Evolutionary conservation across 495 filamentous ascomycete genomes (phyloP).

Genomic region (Neurospora sp.): DNA sequence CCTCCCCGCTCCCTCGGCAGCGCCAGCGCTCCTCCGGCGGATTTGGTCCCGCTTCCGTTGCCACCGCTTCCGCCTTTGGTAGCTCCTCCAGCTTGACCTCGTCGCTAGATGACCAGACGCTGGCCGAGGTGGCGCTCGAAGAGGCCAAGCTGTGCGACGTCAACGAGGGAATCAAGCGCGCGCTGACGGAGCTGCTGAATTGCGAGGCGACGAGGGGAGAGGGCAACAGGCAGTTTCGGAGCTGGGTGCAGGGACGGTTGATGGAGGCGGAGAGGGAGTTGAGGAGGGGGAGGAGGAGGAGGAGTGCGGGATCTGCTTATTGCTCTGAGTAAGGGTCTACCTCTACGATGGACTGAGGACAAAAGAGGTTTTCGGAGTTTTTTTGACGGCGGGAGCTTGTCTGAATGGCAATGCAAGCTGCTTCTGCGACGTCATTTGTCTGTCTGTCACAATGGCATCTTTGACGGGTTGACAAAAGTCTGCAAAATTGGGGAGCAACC

Average conservation of each 20-base stretch:
- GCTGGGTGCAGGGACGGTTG: conserved; percentile 52
- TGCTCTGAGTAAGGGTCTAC: background rate
- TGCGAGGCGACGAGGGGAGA: conserved; percentile 47
- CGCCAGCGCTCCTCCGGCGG: conserved; percentile 5
- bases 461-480: background rate
- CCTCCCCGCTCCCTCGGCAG: background rate
- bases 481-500: background rate
- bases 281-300: conserved; percentile 32
- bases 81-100: background rate
- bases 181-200: conserved; percentile 56
- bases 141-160: conserved; percentile 46
- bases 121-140: conserved; percentile 38
- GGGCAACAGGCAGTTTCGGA: conserved; percentile 35
- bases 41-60: conserved; percentile 1
- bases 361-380: no score
- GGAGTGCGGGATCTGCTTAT: conserved; percentile 16
- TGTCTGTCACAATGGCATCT: background rate
- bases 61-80: conserved; percentile 14
- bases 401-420: no score
- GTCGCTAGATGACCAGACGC: conserved; percentile 20
- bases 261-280: conserved; percentile 57
- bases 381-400: no score
- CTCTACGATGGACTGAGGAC: no score
- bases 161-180: conserved; percentile 55
- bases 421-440: background rate